Base-by-base conservation (phyloP, 768 basidiomycete genomes). In the Leccinum truebloodii region DNA sequence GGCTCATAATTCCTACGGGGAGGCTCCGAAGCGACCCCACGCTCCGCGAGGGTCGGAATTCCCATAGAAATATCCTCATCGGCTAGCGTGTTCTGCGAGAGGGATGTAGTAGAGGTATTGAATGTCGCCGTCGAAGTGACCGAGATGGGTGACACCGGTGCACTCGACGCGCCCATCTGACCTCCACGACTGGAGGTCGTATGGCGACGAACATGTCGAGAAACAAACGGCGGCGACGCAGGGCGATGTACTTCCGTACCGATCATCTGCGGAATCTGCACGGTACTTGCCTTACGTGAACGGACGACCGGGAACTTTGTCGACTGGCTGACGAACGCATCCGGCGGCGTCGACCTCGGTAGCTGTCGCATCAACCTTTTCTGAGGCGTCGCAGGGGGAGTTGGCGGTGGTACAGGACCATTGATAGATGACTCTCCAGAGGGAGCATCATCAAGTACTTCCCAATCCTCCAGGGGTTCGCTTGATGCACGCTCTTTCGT, bases 401-500 rank as follows among this genome's bases (percentile, higher is more conserved):
- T 65, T 13, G 60, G 61, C 6, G 69, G 64, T 32, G 59, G 60
- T 6, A 69, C 37, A 6, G 71, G 64, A 9, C 60, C 72, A 28
- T 74, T 63, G 6, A 59, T 37, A 1, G 66, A 70, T 20, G 71
- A 70, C 53, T 67, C 67, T n/a, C 53, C 64, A 39, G 73, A 74
- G 16, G 62, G 67, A 16, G 70, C 65, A 26, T 65, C 63, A 53
- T 75, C 74, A 32, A 74, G 66, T 22, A 74, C 58, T 58, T 74
- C 73, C 73, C 73, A 74, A 22, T 74, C 73, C 3, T 75, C 69
- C 34, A 75, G 64, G 35, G 67, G 72, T 52, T 73, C 72, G 4
- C 69, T 74, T n/a, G 71, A 69, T 1, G 71, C 67, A 61, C 71
- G 73, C 61, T 74, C 73, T 59, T 74, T 74, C 20, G 74, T 71